Conservation (phyloP, 169 alveolate species). For the Miamiensis avidus region DNA sequence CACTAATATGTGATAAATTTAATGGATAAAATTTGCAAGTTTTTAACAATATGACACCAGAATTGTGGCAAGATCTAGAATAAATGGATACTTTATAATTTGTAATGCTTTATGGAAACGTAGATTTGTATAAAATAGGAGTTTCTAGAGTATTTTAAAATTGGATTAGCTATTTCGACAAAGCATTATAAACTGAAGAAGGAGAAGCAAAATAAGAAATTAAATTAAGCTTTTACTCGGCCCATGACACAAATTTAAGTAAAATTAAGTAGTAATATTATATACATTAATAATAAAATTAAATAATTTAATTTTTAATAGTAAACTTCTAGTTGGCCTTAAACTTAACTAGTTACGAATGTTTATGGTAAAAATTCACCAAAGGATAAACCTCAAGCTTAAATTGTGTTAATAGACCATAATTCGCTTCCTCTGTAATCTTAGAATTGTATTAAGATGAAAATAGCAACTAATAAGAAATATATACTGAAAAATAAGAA, state of each 20-base stretch:
- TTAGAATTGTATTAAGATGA: background rate
- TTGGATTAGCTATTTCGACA: background rate
- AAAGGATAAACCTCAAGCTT: too few relatives aligned
- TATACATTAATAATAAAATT: too few relatives aligned
- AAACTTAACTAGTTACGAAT: background rate
- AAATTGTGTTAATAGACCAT: background rate
- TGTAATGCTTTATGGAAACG: background rate
- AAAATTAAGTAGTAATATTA: too few relatives aligned
- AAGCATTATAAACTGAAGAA: background rate
- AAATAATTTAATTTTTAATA: too few relatives aligned
- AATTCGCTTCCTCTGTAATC: background rate
- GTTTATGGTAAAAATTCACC: background rate
- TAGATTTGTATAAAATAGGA: background rate
- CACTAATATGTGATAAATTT: background rate
- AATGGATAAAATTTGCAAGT: background rate
- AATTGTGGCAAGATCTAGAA: background rate
- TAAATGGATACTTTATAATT: background rate
- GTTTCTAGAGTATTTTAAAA: background rate
- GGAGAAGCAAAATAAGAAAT: too few relatives aligned
- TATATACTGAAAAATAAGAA: too few relatives aligned
- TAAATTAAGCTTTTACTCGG: background rate
- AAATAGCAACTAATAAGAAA: too few relatives aligned
- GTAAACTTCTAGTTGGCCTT: background rate
- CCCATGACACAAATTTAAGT: background rate
- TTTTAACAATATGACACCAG: background rate